phyloP scores from a whole-genome alignment of 306 rosid species.

The Nissolia schottii region DNA sequence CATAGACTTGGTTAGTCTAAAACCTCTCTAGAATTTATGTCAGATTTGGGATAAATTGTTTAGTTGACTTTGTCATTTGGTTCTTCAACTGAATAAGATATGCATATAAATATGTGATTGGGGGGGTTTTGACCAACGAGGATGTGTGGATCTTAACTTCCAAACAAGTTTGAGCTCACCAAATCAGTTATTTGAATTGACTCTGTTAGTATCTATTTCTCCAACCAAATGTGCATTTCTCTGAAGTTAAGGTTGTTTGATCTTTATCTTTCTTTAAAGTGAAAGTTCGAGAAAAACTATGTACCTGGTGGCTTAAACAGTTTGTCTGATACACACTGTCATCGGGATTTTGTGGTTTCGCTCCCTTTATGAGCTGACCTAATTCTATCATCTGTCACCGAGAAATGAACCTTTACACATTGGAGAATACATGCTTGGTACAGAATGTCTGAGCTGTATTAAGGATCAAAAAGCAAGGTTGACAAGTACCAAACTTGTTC shows the following conservation, averaged over 20 bases:
- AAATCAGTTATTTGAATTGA: conserved; percentile 5
- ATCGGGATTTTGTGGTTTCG: background rate
- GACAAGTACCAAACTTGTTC: background rate
- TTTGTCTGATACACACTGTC: background rate
- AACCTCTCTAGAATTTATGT: background rate
- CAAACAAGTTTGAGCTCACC: background rate
- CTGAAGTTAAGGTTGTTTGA: conserved; percentile 1
- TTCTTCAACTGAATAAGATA: conserved; percentile 14
- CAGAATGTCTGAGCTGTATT: background rate
- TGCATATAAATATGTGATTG: background rate
- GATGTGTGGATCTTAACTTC: background rate
- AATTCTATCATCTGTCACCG: background rate
- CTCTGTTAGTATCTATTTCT: conserved; percentile 1
- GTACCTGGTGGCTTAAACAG: background rate
- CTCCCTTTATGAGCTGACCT: background rate
- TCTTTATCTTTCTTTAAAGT: conserved; percentile 4
- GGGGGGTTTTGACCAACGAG: background rate
- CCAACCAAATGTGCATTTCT: background rate
- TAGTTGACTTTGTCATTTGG: conserved; percentile 17
- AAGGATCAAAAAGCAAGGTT: background rate
- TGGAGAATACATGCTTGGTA: background rate
- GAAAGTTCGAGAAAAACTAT: background rate
- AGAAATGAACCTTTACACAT: background rate
- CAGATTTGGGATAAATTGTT: background rate
- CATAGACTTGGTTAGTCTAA: background rate